Conservation (phyloP, 2,329 filamentous ascomycete species). For the Talaromyces verruculosus region DNA sequence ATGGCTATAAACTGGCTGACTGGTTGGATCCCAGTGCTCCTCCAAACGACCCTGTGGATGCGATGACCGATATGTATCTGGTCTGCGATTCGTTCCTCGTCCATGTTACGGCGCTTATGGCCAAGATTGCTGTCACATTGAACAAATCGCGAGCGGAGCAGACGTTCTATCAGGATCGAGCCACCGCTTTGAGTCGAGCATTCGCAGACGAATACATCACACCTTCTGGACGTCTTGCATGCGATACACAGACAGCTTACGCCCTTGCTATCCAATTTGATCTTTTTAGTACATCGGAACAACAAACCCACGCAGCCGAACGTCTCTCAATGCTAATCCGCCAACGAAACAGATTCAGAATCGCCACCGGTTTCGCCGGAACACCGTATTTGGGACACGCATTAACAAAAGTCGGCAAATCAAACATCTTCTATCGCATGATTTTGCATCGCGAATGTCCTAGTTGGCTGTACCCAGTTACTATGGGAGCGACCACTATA, state of each 20-base stretch:
- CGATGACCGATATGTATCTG: constrained; percentile 32
- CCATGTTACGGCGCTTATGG: constrained; percentile 33
- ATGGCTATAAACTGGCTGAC: constrained; percentile 34
- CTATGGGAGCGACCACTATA: constrained; percentile 42
- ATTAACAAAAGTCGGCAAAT: constrained; percentile 27
- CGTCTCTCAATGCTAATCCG: constrained; percentile 25
- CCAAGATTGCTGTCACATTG: constrained; percentile 26
- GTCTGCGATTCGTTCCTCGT: constrained; percentile 39
- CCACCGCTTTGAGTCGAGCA: constrained; percentile 21
- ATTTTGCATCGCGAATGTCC: constrained; percentile 39
- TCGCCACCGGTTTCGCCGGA: constrained; percentile 35
- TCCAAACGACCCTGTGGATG: constrained; percentile 31
- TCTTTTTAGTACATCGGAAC: constrained; percentile 22
- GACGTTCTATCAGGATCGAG: constrained; percentile 9
- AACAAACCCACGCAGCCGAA: constrained; percentile 11
- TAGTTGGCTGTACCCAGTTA: constrained; percentile 42
- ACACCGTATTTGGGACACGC: constrained; percentile 33
- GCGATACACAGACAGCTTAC: constrained; percentile 34
- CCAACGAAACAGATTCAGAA: constrained; percentile 28
- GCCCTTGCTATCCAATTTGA: constrained; percentile 33
- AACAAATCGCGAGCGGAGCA: constrained; percentile 9
- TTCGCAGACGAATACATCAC: constrained; percentile 34
- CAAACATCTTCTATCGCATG: constrained; percentile 42
- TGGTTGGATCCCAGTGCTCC: constrained; percentile 42
- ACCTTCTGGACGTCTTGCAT: constrained; percentile 27